These are phyloP conservation scores for Candida neerlandica DNA, from an alignment of 1,139 yeast genomes.

Conservation along the genomic window DNA sequence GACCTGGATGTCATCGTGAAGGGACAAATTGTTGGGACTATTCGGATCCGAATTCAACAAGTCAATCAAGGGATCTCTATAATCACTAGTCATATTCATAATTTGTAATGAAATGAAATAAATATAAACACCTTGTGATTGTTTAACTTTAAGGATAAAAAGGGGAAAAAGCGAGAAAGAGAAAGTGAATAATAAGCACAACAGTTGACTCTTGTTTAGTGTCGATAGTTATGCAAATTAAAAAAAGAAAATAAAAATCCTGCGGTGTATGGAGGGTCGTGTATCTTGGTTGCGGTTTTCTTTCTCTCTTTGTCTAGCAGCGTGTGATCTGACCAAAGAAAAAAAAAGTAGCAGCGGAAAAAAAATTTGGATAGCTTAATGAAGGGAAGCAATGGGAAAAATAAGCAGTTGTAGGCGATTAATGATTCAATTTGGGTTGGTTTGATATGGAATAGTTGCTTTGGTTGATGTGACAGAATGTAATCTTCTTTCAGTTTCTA, in stretches of 20 bases:
- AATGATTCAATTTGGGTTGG: not conserved
- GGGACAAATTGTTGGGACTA: not conserved
- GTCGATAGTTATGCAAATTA: too few species aligned
- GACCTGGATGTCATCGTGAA: constrained; percentile 34
- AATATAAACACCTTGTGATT: not conserved
- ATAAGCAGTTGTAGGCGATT: not conserved
- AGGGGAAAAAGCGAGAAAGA: not conserved
- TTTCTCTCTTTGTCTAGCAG: too few species aligned
- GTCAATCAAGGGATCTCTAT: constrained; percentile 15
- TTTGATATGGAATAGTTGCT: not conserved
- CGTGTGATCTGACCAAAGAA: too few species aligned
- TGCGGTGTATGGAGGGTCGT: too few species aligned
- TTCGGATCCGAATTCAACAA: constrained; percentile 9
- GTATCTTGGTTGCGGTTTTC: too few species aligned
- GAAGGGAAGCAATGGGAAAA: not conserved
- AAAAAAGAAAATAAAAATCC: too few species aligned
- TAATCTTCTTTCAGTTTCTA: not conserved
- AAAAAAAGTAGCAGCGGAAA: too few species aligned
- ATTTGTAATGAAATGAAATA: not conserved
- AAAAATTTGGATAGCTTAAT: too few species aligned
- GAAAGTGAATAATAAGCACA: not conserved
- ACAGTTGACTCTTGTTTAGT: not conserved
- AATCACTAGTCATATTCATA: constrained; percentile 13
- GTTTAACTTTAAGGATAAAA: not conserved
- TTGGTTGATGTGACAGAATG: not conserved